Conservation (phyloP, 1,139 yeast species). For the Taphrina populina region DNA sequence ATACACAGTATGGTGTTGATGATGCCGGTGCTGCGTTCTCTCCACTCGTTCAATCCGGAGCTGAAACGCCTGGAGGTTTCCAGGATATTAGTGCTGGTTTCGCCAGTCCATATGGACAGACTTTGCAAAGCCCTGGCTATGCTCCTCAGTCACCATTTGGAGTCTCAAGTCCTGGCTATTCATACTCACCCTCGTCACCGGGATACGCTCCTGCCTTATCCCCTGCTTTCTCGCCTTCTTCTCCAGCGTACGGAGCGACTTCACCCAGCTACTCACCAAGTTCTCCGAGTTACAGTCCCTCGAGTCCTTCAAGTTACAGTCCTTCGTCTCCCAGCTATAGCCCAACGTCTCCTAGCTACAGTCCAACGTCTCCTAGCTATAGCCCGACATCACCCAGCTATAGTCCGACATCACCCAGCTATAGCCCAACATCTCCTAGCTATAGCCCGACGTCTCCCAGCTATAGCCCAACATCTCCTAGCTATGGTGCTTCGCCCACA, state of each 20-base stretch:
- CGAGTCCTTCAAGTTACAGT: constrained; percentile 65
- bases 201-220: constrained; percentile 70
- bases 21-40: constrained; percentile 72
- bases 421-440: constrained; percentile 62
- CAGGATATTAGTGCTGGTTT: constrained; percentile 79
- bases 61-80: constrained; percentile 80
- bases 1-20: constrained; percentile 71
- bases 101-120: constrained; percentile 53
- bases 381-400: constrained; percentile 55
- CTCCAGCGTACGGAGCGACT: constrained; percentile 74
- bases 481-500: constrained; percentile 67
- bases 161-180: constrained; percentile 48
- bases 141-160: constrained; percentile 66
- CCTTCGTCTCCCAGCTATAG: constrained; percentile 48
- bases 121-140: constrained; percentile 59
- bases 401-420: constrained; percentile 70
- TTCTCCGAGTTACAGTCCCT: constrained; percentile 66
- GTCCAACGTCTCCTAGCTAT: constrained; percentile 42
- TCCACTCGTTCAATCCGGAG: constrained; percentile 86
- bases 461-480: constrained; percentile 72
- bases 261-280: constrained; percentile 77
- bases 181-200: constrained; percentile 65
- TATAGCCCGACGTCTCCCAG: constrained; percentile 60
- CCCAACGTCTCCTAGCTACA: constrained; percentile 55
- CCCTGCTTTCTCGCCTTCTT: constrained; percentile 70